These are phyloP conservation scores for Mortierella sp. DNA, from an alignment of 371 early-diverging fungal genomes.

Conservation along the genomic window DNA sequence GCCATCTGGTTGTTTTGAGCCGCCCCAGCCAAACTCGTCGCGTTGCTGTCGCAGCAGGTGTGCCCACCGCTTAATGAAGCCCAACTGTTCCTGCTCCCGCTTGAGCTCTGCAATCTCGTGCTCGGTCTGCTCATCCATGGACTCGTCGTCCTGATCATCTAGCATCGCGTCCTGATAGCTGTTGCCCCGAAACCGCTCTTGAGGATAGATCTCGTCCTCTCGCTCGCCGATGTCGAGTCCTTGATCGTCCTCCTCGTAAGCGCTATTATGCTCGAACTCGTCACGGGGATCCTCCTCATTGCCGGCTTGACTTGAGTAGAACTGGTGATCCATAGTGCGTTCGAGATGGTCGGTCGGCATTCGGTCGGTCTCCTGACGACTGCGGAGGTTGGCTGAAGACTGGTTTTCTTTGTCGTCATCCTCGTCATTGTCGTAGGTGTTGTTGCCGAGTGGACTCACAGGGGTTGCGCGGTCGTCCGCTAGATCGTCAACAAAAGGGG, in stretches of 20 bases:
- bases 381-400: conserved; percentile 8
- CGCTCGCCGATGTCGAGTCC: conserved; percentile 32
- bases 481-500: conserved; percentile 2
- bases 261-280: background rate
- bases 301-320: background rate
- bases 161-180: background rate
- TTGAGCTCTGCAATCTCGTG: conserved; percentile 29
- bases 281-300: conserved; percentile 18
- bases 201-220: conserved; percentile 34
- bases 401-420: background rate
- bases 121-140: conserved; percentile 1
- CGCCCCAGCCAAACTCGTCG: conserved; percentile 42
- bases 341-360: background rate
- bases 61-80: conserved; percentile 41
- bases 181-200: conserved; percentile 11
- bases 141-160: conserved; percentile 7
- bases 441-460: background rate
- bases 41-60: conserved; percentile 32
- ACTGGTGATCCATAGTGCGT: background rate
- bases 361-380: conserved; percentile 21
- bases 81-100: conserved; percentile 38
- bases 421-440: background rate
- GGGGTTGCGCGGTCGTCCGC: background rate
- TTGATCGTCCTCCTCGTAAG: conserved; percentile 12
- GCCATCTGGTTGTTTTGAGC: conserved; percentile 10